Percentiles rank a stretch among this genome's conserved stretches.
Evolutionary conservation across 371 early-diverging fungal genomes (phyloP).

Genomic region (Lichtheimia hyalospora): DNA sequence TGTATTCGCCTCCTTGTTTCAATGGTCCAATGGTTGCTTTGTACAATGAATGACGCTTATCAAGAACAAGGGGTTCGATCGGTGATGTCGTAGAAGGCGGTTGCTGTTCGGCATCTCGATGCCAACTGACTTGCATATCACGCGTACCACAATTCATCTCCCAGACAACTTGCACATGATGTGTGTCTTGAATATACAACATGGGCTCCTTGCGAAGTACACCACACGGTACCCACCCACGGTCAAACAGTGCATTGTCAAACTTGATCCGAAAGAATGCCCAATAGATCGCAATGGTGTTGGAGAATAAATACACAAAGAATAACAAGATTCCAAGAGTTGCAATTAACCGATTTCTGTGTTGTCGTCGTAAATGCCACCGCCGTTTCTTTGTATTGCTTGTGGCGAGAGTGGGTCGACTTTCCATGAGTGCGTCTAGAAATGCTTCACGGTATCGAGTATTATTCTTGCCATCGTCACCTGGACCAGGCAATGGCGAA

Average conservation of each 20-base stretch:
- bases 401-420: conserved; percentile 8
- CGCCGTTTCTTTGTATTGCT: conserved; percentile 3
- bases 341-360: conserved; percentile 31
- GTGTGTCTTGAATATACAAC: conserved; percentile 53
- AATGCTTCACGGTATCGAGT: conserved; percentile 17
- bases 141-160: conserved; percentile 56
- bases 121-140: conserved; percentile 48
- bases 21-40: conserved; percentile 52
- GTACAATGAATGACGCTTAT: conserved; percentile 50
- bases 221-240: conserved; percentile 50
- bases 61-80: conserved; percentile 31
- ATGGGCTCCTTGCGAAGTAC: conserved; percentile 57
- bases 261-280: conserved; percentile 49
- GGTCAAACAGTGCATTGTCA: conserved; percentile 53
- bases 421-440: conserved; percentile 12
- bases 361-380: conserved; percentile 34
- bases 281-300: conserved; percentile 31
- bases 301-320: conserved; percentile 33
- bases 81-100: neutral
- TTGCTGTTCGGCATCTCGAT: neutral
- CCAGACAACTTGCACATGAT: conserved; percentile 59
- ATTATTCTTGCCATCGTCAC: conserved; percentile 9
- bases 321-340: conserved; percentile 20
- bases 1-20: conserved; percentile 27
- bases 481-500: conserved; percentile 38